Evolutionary conservation across 257 asterid genomes (phyloP).

Genomic region (Petunia axillaris): DNA sequence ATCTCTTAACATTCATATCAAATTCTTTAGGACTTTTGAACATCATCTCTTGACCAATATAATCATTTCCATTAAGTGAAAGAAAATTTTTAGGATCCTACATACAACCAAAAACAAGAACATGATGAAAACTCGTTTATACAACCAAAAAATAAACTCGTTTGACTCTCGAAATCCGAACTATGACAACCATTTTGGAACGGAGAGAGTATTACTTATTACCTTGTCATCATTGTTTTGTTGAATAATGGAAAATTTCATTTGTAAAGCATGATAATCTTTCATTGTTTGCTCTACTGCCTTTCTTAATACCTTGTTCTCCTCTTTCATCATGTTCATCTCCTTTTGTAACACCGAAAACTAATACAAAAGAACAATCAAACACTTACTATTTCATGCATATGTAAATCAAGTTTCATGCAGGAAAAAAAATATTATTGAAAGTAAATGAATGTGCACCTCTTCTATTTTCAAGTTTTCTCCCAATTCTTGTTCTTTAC

Average conservation of each 20-base stretch:
- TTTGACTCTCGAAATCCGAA: too few relatives aligned
- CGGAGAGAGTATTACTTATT: neutral
- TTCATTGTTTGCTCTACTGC: constrained; percentile 69
- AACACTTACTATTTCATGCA: too few relatives aligned
- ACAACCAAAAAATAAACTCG: too few relatives aligned
- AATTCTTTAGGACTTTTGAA: constrained; percentile 12
- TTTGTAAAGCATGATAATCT: constrained; percentile 62
- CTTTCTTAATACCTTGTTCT: constrained; percentile 56
- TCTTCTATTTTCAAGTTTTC: neutral
- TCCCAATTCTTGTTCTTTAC: neutral
- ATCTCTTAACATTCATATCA: constrained; percentile 28
- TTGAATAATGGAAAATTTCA: constrained; percentile 49
- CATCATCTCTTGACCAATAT: constrained; percentile 31
- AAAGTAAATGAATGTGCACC: neutral
- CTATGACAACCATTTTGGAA: too few relatives aligned
- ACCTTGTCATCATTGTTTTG: constrained; percentile 51
- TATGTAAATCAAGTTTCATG: neutral
- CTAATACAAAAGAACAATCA: constrained; percentile 27
- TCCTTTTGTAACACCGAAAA: constrained; percentile 51
- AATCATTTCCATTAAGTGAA: constrained; percentile 41
- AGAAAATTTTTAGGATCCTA: constrained; percentile 44
- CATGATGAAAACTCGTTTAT: too few relatives aligned
- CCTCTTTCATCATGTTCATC: constrained; percentile 74
- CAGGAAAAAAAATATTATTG: neutral
- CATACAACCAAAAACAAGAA: neutral